phyloP scores from a whole-genome alignment of 805 yeast species.

The Saturnispora kantuleensis region DNA sequence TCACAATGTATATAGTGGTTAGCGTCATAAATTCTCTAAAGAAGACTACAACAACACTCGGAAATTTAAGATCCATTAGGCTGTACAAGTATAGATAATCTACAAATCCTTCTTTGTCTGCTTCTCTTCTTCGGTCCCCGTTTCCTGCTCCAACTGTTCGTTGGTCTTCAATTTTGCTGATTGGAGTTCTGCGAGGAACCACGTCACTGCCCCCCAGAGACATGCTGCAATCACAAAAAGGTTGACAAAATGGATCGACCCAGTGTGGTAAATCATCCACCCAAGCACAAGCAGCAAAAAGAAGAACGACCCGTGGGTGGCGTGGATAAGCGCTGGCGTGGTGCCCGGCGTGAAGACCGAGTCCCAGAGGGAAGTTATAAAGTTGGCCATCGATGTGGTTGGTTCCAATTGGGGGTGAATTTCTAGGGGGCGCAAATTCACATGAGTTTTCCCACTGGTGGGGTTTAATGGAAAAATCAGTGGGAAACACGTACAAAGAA shows the following conservation, averaged over 20 bases:
- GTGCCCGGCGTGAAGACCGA: constrained; percentile 91
- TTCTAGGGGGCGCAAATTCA: neutral
- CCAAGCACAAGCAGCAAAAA: constrained; percentile 49
- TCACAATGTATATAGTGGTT: constrained; percentile 55
- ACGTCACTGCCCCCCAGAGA: constrained; percentile 72
- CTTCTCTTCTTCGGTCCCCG: constrained; percentile 9
- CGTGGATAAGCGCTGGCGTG: constrained; percentile 76
- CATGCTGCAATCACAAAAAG: constrained; percentile 34
- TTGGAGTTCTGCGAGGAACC: constrained; percentile 74
- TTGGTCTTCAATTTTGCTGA: constrained; percentile 34
- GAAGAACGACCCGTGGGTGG: constrained; percentile 78
- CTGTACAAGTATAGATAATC: neutral
- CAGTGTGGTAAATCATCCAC: constrained; percentile 48
- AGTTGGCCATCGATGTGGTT: constrained; percentile 15
- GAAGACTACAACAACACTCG: neutral
- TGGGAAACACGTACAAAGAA: neutral
- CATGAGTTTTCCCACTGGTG: neutral
- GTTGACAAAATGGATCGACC: constrained; percentile 57
- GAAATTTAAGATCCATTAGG: no score
- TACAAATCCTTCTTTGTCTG: constrained; percentile 2
- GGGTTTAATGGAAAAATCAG: neutral
- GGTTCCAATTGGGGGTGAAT: neutral
- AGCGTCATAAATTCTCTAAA: constrained; percentile 31
- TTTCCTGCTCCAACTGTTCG: constrained; percentile 27
- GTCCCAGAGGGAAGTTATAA: constrained; percentile 70